phyloP scores from a whole-genome alignment of 2,329 filamentous ascomycete species.

The Coleophoma eucalyptorum region DNA sequence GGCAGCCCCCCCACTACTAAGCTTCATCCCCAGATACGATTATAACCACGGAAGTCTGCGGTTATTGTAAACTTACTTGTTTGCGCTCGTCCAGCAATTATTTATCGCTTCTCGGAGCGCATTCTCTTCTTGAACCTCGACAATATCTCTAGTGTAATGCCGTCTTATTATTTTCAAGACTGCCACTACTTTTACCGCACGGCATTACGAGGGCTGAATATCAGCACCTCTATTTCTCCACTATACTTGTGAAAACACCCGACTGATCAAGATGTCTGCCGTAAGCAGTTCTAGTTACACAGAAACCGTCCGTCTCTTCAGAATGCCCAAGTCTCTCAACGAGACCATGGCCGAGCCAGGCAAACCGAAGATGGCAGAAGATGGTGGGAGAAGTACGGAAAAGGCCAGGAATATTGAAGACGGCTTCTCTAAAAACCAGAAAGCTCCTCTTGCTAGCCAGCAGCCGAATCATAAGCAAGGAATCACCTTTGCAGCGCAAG shows the following conservation, averaged over 20 bases:
- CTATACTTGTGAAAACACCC: constrained; percentile 57
- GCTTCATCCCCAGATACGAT: constrained; percentile 5
- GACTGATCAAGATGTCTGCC: constrained; percentile 54
- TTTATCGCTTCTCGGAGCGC: constrained; percentile 1
- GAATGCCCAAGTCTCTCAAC: constrained; percentile 68
- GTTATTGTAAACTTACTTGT: not conserved
- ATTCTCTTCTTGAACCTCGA: not conserved
- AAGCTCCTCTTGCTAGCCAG: constrained; percentile 40
- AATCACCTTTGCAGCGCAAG: constrained; percentile 86
- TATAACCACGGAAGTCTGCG: constrained; percentile 19
- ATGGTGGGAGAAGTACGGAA: constrained; percentile 35
- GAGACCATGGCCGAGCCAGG: constrained; percentile 54
- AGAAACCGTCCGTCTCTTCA: constrained; percentile 58
- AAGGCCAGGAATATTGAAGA: constrained; percentile 50
- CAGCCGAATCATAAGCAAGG: constrained; percentile 52
- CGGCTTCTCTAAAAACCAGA: constrained; percentile 40
- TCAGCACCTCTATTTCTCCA: constrained; percentile 74
- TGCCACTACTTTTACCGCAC: constrained; percentile 94
- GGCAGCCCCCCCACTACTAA: constrained; percentile 15
- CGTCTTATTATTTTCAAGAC: constrained; percentile 77
- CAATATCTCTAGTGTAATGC: constrained; percentile 50
- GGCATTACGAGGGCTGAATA: constrained; percentile 79
- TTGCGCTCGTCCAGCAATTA: not conserved
- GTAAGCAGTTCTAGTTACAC: constrained; percentile 39
- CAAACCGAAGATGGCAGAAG: constrained; percentile 12